phyloP scores from a whole-genome alignment of 345 rosid species.

The Brassica carinata region DNA sequence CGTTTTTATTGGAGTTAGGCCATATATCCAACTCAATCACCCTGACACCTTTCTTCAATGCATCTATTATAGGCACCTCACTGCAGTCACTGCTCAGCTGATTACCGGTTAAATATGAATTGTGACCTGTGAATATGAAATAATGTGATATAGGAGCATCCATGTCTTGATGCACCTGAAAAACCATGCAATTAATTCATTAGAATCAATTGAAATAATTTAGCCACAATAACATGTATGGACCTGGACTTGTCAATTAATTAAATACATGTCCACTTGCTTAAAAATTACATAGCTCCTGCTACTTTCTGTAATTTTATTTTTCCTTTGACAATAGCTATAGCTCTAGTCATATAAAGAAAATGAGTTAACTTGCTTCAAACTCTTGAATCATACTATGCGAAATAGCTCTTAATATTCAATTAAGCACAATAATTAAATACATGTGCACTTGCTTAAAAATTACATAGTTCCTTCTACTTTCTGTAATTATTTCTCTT shows the following conservation, averaged over 20 bases:
- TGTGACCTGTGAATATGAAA: conserved; percentile 80
- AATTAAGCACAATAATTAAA: not conserved
- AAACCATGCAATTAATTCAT: not conserved
- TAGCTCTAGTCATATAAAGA: not conserved
- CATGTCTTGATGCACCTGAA: conserved; percentile 86
- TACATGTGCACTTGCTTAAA: conserved; percentile 5
- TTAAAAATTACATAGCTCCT: not conserved
- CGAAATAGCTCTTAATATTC: not conserved
- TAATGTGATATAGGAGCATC: conserved; percentile 81
- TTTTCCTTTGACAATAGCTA: not conserved
- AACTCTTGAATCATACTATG: not conserved
- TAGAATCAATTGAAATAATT: conserved; percentile 5
- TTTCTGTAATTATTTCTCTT: not conserved
- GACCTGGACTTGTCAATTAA: not conserved
- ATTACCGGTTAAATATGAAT: conserved; percentile 85
- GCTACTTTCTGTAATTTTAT: not conserved
- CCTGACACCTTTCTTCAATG: conserved; percentile 75
- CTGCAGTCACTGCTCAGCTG: conserved; percentile 93
- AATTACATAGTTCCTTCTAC: not conserved
- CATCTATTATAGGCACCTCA: conserved; percentile 71
- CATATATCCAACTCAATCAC: conserved; percentile 88
- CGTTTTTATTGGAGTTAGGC: conserved; percentile 73
- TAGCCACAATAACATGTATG: not conserved
- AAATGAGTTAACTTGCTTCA: not conserved
- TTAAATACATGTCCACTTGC: not conserved